These are phyloP conservation scores for Tetrastigma voinierianum DNA, from an alignment of 164 flowering plant genomes.

Conservation along the genomic window DNA sequence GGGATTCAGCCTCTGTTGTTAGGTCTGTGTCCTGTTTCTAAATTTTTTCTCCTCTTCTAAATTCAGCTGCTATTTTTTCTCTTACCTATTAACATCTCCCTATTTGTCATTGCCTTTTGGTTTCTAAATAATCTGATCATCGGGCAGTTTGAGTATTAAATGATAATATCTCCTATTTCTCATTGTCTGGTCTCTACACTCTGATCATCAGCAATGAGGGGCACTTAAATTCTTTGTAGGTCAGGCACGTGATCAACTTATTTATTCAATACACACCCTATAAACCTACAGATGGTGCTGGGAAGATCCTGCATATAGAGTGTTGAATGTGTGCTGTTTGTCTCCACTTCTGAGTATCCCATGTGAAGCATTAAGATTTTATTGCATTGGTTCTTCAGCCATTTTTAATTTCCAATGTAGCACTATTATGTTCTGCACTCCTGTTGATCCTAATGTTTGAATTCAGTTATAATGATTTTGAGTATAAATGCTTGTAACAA, in stretches of 20 bases:
- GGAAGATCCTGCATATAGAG: slow-evolving; percentile 74
- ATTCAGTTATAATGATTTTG: not conserved
- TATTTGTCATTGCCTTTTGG: too few species aligned
- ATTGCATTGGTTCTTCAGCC: not conserved
- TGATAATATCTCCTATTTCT: too few species aligned
- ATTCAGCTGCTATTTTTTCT: too few species aligned
- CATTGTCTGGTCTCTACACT: too few species aligned
- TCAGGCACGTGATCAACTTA: slow-evolving; percentile 86
- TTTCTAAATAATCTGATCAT: too few species aligned
- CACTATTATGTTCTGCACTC: too few species aligned
- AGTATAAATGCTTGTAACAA: not conserved
- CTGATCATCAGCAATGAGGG: not conserved
- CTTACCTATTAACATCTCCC: too few species aligned
- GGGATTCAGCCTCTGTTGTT: too few species aligned
- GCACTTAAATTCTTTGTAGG: slow-evolving; percentile 36
- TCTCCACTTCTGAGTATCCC: not conserved
- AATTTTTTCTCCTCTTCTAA: too few species aligned
- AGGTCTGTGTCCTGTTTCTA: too few species aligned
- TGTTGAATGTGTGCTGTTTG: slow-evolving; percentile 24
- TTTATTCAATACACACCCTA: slow-evolving; percentile 95
- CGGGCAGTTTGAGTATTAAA: too few species aligned
- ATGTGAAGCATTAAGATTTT: not conserved
- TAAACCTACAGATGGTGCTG: slow-evolving; percentile 81
- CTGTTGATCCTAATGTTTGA: not conserved
- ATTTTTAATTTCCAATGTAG: not conserved